A percentile compares a stretch with the other conserved stretches of the same genome.
phyloP scores from a whole-genome alignment of 2,329 filamentous ascomycete species.

The Monilinia polystroma region DNA sequence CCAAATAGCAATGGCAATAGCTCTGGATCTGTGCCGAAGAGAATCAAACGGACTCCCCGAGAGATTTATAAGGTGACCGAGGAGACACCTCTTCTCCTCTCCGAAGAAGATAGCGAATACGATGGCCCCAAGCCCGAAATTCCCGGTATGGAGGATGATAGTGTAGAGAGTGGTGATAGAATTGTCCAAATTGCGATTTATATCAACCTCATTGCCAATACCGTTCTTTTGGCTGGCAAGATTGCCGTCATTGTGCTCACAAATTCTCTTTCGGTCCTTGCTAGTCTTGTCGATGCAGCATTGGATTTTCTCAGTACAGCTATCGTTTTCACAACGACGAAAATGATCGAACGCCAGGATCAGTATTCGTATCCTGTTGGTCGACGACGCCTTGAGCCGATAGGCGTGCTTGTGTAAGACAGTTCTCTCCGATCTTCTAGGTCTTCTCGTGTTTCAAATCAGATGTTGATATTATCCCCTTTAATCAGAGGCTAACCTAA shows the following conservation, averaged over 20 bases:
- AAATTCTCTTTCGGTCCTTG: conserved; percentile 59
- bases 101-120: conserved; percentile 48
- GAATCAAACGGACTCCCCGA: conserved; percentile 76
- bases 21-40: conserved; percentile 45
- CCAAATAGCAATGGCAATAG: conserved; percentile 36
- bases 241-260: conserved; percentile 55
- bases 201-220: conserved; percentile 60
- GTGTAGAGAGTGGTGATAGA: conserved; percentile 69
- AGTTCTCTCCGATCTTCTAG: background rate
- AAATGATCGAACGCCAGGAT: conserved; percentile 50
- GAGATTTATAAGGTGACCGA: conserved; percentile 77
- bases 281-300: conserved; percentile 60
- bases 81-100: conserved; percentile 56
- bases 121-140: conserved; percentile 55
- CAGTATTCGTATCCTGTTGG: conserved; percentile 54
- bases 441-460: background rate
- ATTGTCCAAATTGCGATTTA: conserved; percentile 88
- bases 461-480: background rate
- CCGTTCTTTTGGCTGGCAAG: conserved; percentile 56
- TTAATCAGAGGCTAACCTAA: background rate
- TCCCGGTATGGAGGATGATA: conserved; percentile 69
- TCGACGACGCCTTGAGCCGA: conserved; percentile 55
- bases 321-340: conserved; percentile 61
- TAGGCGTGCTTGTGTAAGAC: conserved; percentile 55
- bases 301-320: conserved; percentile 57